Evolutionary conservation across 257 asterid species (phyloP), one percentile per base, ranked within the genome.

Genomic region (Fraxinus cuspidata): DNA sequence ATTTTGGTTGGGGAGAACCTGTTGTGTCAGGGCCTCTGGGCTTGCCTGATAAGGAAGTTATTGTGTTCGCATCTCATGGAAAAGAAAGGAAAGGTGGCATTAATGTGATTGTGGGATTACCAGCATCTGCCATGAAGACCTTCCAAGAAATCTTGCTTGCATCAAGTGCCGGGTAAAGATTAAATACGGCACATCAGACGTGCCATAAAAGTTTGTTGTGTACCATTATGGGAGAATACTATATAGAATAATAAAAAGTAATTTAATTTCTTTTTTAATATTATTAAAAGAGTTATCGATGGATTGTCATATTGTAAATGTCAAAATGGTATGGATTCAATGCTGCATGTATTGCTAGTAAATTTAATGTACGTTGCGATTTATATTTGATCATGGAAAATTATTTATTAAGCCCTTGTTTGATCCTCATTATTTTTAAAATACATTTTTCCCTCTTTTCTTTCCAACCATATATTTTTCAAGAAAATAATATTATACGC

Each of bases 1-100:
- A 94, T 80, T 94, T 94, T 44, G 97, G 99, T 8, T 94, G 99
- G 99, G 97, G 99, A 7, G 94, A 89, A 75, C 97, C 97, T 1
- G 74, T 86, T 56, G 27, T 86, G 27, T 89, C 99, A 2, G 97
- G 99, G 23, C 97, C 97, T 0, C 97, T 90, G 29, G 91, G 84
- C 2, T 82, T 92, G 72, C 99, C 97, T 0, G 99, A 89, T 82
- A 94, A 87, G 86, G 99, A 94, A 77, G 97, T 94, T 27, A 87
- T 88, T 47, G 74, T 92, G 74, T 94, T 94, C 49, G 92, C 89
- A 18, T 92, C 97, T 21, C 94, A 92, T 87, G 97, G 97, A 0
- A 90, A 81, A 7, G 94, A 88, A 77, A 91, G 89, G 89, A 94
- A 84, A 77, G 89, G 9, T 27, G 69, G 87, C 71, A 84, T 94